phyloP scores from a whole-genome alignment of 2,329 filamentous ascomycete genomes.

The Penicillium sp. region DNA sequence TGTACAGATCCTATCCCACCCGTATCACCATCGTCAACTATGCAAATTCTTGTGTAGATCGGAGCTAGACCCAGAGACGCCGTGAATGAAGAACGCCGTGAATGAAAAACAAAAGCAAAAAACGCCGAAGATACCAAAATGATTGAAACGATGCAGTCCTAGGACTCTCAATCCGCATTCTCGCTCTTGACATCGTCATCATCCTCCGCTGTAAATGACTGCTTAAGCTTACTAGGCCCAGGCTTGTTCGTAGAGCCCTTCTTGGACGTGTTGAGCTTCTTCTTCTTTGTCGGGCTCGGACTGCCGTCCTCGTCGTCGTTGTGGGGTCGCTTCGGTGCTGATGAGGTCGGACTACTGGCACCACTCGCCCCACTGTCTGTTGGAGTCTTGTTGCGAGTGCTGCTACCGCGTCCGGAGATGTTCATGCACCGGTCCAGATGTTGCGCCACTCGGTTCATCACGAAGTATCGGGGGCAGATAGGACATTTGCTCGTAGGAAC shows the following conservation, averaged over 20 bases:
- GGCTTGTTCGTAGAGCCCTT: slow-evolving; percentile 40
- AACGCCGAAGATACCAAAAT: slow-evolving; percentile 12
- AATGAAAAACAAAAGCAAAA: slow-evolving; percentile 12
- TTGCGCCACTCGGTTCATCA: slow-evolving; percentile 60
- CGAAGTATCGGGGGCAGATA: slow-evolving; percentile 60
- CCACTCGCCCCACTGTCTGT: slow-evolving; percentile 45
- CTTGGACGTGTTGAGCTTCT: slow-evolving; percentile 44
- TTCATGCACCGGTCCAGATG: slow-evolving; percentile 62
- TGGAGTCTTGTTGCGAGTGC: slow-evolving; percentile 44
- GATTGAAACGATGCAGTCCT: slow-evolving; percentile 16
- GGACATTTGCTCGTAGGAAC: slow-evolving; percentile 53
- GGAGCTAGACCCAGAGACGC: slow-evolving; percentile 20
- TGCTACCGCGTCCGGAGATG: slow-evolving; percentile 53
- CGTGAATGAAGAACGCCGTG: slow-evolving; percentile 12
- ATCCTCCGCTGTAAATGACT: slow-evolving; percentile 39
- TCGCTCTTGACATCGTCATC: slow-evolving; percentile 38
- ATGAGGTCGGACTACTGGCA: slow-evolving; percentile 35
- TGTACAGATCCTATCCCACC: slow-evolving; percentile 24
- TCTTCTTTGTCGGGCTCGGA: slow-evolving; percentile 50
- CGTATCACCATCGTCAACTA: slow-evolving; percentile 27
- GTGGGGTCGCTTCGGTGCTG: slow-evolving; percentile 37
- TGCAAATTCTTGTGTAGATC: slow-evolving; percentile 22
- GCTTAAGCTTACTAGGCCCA: slow-evolving; percentile 42
- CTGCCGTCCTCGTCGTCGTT: slow-evolving; percentile 44
- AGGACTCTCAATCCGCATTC: slow-evolving; percentile 28